A percentile compares a stretch with the other conserved stretches of the same genome.
Conservation (phyloP, 2,329 filamentous ascomycete species). For the Botryotinia narcissicola region DNA sequence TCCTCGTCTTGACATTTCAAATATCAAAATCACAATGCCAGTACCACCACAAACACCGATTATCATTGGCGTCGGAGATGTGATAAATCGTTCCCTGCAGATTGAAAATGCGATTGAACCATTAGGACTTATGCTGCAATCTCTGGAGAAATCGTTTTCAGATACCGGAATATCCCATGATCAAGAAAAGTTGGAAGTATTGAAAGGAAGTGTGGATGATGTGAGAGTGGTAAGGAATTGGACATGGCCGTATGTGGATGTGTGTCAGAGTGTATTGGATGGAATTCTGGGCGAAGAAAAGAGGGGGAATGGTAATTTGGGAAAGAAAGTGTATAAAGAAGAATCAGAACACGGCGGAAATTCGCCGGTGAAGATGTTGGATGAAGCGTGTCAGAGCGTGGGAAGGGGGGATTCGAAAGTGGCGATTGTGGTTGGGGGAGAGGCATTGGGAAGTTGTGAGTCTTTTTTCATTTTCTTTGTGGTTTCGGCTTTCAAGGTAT, state of each 20-base stretch:
- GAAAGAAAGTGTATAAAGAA: not conserved
- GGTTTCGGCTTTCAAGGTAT: not conserved
- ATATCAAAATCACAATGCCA: not conserved
- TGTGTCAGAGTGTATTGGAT: not conserved
- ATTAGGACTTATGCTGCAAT: slow-evolving; percentile 48
- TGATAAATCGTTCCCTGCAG: slow-evolving; percentile 54
- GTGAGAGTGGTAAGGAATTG: slow-evolving; percentile 29
- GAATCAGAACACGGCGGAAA: slow-evolving; percentile 39
- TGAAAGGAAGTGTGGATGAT: slow-evolving; percentile 47
- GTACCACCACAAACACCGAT: slow-evolving; percentile 44
- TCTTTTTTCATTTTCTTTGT: not conserved
- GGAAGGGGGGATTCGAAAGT: slow-evolving; percentile 52
- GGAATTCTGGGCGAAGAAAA: not conserved
- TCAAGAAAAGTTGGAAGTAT: slow-evolving; percentile 42
- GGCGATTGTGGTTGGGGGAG: slow-evolving; percentile 60
- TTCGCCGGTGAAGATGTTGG: slow-evolving; percentile 59
- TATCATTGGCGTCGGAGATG: slow-evolving; percentile 61
- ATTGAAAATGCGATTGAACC: slow-evolving; percentile 57
- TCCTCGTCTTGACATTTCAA: not conserved
- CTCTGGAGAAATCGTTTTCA: not conserved
- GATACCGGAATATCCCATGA: slow-evolving; percentile 37
- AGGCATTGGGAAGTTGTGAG: slow-evolving; percentile 52
- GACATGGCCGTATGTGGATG: slow-evolving; percentile 10
- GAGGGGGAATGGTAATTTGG: not conserved
- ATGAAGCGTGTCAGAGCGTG: slow-evolving; percentile 59